Conservation (phyloP, 2,329 filamentous ascomycete genomes). For the Hymenoscyphus albidus region DNA sequence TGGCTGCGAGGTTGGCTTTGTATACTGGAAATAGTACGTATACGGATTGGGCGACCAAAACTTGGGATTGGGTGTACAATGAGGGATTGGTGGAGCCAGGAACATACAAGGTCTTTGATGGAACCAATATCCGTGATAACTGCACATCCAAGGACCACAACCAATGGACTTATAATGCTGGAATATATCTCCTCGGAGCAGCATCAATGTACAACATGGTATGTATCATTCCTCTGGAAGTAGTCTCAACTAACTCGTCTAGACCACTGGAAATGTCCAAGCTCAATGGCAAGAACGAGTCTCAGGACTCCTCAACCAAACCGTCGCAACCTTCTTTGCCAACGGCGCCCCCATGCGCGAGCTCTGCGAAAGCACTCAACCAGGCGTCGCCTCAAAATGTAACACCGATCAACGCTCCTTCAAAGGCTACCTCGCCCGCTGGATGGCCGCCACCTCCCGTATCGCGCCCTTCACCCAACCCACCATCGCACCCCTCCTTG, state of each 20-base stretch:
- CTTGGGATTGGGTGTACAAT: slow-evolving; percentile 64
- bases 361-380: slow-evolving; percentile 51
- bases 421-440: slow-evolving; percentile 59
- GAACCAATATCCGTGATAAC: slow-evolving; percentile 52
- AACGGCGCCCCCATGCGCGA: slow-evolving; percentile 57
- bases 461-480: slow-evolving; percentile 57
- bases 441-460: slow-evolving; percentile 58
- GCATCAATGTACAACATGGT: slow-evolving; percentile 47
- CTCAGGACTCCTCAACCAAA: slow-evolving; percentile 49
- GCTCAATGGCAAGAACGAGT: slow-evolving; percentile 54
- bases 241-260: neutral
- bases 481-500: slow-evolving; percentile 50
- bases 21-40: slow-evolving; percentile 78
- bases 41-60: slow-evolving; percentile 69
- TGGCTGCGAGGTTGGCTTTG: slow-evolving; percentile 63
- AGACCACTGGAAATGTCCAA: slow-evolving; percentile 30
- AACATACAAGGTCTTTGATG: slow-evolving; percentile 56
- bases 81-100: slow-evolving; percentile 54
- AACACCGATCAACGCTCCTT: slow-evolving; percentile 60
- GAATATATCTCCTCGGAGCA: slow-evolving; percentile 59
- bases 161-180: slow-evolving; percentile 67
- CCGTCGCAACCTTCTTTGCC: slow-evolving; percentile 52
- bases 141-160: slow-evolving; percentile 57
- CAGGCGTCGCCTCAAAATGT: slow-evolving; percentile 41
- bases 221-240: slow-evolving; percentile 20